A percentile compares a stretch with the other conserved stretches of the same genome.
phyloP scores from a whole-genome alignment of 768 basidiomycete species.

The Psilocybe cyanescens region DNA sequence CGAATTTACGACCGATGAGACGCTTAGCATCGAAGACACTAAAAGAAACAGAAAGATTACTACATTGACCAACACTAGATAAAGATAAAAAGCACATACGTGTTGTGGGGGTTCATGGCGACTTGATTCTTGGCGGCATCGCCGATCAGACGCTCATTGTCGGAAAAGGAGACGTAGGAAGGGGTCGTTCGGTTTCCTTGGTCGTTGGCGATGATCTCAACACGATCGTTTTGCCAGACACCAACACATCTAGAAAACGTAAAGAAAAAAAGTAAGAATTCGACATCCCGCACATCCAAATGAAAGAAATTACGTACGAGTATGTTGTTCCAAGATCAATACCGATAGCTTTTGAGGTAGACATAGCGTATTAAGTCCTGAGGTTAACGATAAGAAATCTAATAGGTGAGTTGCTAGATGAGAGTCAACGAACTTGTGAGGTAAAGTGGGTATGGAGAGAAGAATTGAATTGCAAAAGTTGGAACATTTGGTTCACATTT shows the following conservation, averaged over 20 bases:
- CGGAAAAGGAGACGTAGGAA: constrained; percentile 95
- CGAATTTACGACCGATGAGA: constrained; percentile 95
- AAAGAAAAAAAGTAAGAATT: constrained; percentile 8
- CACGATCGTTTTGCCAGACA: constrained; percentile 99
- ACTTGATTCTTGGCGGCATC: constrained; percentile 99
- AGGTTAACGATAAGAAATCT: not conserved
- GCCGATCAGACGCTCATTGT: constrained; percentile 95
- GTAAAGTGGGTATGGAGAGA: constrained; percentile 21
- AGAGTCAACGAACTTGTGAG: constrained; percentile 12
- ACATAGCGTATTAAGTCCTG: constrained; percentile 40
- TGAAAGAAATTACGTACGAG: constrained; percentile 58
- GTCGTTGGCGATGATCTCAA: constrained; percentile 97
- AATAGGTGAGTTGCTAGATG: constrained; percentile 6
- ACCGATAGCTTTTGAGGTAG: constrained; percentile 81
- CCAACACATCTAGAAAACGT: constrained; percentile 77
- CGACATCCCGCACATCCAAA: not conserved
- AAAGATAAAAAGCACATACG: constrained; percentile 42
- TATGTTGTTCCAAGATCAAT: constrained; percentile 94
- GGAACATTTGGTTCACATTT: constrained; percentile 24
- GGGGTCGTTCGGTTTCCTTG: constrained; percentile 96
- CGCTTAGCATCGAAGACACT: constrained; percentile 99
- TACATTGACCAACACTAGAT: constrained; percentile 6
- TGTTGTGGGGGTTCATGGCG: constrained; percentile 97
- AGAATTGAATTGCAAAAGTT: constrained; percentile 18
- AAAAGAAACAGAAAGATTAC: constrained; percentile 15